A percentile compares a stretch with the other conserved stretches of the same genome.
phyloP scores from a whole-genome alignment of 2,329 filamentous ascomycete genomes.

The Fulvia fulva region DNA sequence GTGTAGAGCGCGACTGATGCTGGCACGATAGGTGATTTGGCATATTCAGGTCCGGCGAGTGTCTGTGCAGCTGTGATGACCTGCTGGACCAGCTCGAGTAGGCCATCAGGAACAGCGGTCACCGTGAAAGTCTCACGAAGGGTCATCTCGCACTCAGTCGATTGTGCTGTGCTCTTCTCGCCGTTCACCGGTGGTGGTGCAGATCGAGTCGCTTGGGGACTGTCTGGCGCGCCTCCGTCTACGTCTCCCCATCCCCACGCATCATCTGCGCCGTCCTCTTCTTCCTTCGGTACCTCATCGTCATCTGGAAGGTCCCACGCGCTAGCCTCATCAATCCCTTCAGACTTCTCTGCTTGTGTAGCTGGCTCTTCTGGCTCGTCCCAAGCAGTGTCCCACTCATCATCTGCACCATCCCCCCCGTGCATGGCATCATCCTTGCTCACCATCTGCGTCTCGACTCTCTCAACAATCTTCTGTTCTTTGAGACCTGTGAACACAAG shows the following conservation, averaged over 20 bases:
- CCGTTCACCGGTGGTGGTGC: constrained; percentile 21
- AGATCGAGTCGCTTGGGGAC: constrained; percentile 16
- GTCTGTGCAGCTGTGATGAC: constrained; percentile 46
- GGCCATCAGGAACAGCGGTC: constrained; percentile 77
- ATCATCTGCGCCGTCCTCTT: constrained; percentile 47
- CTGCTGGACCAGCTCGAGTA: constrained; percentile 63
- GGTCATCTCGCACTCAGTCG: constrained; percentile 50
- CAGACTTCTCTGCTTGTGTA: not conserved
- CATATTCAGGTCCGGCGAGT: constrained; percentile 50
- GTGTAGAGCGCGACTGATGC: constrained; percentile 67
- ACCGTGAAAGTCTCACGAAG: constrained; percentile 83
- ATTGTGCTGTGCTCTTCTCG: too few relatives aligned
- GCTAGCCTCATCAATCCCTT: constrained; percentile 41
- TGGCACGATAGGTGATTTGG: constrained; percentile 56
- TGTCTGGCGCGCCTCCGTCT: constrained; percentile 50
- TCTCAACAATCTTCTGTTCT: constrained; percentile 67
- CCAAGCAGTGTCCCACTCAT: constrained; percentile 79
- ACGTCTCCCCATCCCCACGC: constrained; percentile 87
- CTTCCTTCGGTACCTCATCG: constrained; percentile 18
- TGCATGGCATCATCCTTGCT: constrained; percentile 61
- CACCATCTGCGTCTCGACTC: constrained; percentile 77
- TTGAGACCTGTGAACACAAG: constrained; percentile 66
- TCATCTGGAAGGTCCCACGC: constrained; percentile 47
- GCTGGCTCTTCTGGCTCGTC: constrained; percentile 64
- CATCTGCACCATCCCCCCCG: constrained; percentile 38